These are phyloP conservation scores for Ascochyta clinopodiicola DNA, from an alignment of 2,329 filamentous ascomycete genomes.

Conservation along the genomic window DNA sequence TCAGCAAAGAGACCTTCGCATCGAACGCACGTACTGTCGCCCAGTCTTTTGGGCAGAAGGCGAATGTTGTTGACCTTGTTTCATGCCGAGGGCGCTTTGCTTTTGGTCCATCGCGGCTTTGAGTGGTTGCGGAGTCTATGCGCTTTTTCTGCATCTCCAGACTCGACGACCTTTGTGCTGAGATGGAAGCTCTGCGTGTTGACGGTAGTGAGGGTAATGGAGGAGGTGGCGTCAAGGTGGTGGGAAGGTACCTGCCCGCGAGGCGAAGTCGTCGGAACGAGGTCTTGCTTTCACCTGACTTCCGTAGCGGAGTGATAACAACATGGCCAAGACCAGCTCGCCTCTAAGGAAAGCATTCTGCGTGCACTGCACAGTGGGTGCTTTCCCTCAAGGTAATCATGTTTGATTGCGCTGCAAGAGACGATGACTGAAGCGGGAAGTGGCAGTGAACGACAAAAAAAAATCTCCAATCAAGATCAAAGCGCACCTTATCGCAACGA, in stretches of 20 bases:
- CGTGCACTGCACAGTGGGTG: not conserved
- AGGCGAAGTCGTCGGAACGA: not conserved
- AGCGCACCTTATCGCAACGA: not conserved
- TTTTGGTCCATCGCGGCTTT: not conserved
- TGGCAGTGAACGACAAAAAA: not conserved
- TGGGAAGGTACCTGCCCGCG: not conserved
- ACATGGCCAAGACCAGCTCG: not conserved
- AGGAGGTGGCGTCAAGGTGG: not conserved
- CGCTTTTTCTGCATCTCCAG: not conserved
- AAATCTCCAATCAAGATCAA: not conserved
- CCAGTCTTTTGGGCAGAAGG: slow-evolving; percentile 2
- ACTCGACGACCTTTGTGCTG: not conserved
- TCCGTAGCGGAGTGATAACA: not conserved
- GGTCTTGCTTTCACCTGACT: slow-evolving; percentile 1
- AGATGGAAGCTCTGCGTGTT: not conserved
- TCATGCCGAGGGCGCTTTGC: not conserved
- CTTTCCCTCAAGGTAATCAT: not conserved
- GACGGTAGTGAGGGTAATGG: not conserved
- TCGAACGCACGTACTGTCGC: not conserved
- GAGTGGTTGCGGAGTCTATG: not conserved
- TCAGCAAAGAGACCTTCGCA: not conserved
- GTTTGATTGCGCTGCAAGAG: not conserved
- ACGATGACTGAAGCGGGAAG: not conserved
- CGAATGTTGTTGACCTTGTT: not conserved
- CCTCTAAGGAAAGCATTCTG: not conserved